Percentiles rank a stretch among this genome's conserved stretches.
phyloP scores from a whole-genome alignment of 2,329 filamentous ascomycete species.

The Ophiostoma ips region DNA sequence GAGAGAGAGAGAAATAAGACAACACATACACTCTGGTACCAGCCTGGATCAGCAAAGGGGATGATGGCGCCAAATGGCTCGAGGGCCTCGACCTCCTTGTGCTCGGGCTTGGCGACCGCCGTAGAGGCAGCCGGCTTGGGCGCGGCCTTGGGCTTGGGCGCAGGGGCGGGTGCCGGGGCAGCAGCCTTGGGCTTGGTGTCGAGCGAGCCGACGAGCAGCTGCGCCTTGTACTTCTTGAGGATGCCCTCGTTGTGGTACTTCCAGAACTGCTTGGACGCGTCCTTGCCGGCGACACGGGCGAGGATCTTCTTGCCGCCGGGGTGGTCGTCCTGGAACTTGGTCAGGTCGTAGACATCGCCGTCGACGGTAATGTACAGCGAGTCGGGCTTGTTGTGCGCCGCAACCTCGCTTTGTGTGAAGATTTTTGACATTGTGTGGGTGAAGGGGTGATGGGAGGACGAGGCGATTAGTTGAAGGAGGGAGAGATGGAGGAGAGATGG shows the following conservation, averaged over 20 bases:
- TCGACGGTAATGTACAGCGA: conserved; percentile 85
- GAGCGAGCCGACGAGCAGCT: conserved; percentile 73
- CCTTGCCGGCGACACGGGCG: conserved; percentile 48
- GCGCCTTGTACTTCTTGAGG: conserved; percentile 70
- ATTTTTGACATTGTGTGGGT: conserved; percentile 60
- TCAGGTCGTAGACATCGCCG: conserved; percentile 90
- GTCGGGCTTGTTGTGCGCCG: conserved; percentile 78
- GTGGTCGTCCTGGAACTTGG: conserved; percentile 74
- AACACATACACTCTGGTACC: conserved; percentile 91
- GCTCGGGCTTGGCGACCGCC: conserved; percentile 18
- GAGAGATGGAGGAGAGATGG: neutral
- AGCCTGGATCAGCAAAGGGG: conserved; percentile 81
- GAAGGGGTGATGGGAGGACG: neutral
- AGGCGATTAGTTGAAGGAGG: neutral
- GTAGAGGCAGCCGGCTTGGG: conserved; percentile 19
- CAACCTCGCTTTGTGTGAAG: conserved; percentile 73
- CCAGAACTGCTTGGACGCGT: conserved; percentile 55
- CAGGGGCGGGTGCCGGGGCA: conserved; percentile 15
- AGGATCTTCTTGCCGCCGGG: conserved; percentile 59
- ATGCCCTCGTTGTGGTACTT: conserved; percentile 75
- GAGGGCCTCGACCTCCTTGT: conserved; percentile 43
- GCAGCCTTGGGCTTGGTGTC: conserved; percentile 63
- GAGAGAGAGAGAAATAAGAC: conserved; percentile 8
- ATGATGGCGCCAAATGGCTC: conserved; percentile 78
- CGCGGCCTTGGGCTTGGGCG: conserved; percentile 23